phyloP scores from a whole-genome alignment of 257 asterid genomes.

The Dorcoceras hygrometricum region DNA sequence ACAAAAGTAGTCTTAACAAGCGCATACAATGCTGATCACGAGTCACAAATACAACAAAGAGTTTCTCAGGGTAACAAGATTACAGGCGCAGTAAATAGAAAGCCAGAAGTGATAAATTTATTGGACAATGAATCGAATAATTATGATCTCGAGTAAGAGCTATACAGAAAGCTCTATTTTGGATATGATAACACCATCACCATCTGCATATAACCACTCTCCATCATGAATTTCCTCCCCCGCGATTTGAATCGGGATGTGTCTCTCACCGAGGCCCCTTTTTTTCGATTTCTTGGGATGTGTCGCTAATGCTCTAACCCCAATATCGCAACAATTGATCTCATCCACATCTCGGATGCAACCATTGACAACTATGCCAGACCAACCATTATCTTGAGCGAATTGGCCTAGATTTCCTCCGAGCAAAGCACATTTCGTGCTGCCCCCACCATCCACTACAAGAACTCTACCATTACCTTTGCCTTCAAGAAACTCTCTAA shows the following conservation, averaged over 20 bases:
- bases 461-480: constrained; percentile 72
- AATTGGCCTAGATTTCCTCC: constrained; percentile 77
- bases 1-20: too few relatives aligned
- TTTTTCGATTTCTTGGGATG: constrained; percentile 75
- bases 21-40: too few relatives aligned
- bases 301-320: constrained; percentile 78
- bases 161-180: constrained; percentile 67
- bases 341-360: constrained; percentile 80
- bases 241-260: constrained; percentile 43
- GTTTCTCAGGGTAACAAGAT: neutral
- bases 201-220: constrained; percentile 91
- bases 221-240: constrained; percentile 64
- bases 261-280: constrained; percentile 64
- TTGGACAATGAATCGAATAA: neutral
- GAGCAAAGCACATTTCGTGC: constrained; percentile 73
- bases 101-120: neutral
- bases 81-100: neutral
- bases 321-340: constrained; percentile 77
- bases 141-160: neutral
- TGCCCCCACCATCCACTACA: constrained; percentile 84
- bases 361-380: constrained; percentile 70
- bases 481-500: constrained; percentile 70
- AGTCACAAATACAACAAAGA: neutral
- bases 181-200: constrained; percentile 77
- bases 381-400: constrained; percentile 83